A percentile compares a stretch with the other conserved stretches of the same genome.
phyloP scores from a whole-genome alignment of 371 early-diverging fungal genomes.

The Cokeromyces recurvatus region DNA sequence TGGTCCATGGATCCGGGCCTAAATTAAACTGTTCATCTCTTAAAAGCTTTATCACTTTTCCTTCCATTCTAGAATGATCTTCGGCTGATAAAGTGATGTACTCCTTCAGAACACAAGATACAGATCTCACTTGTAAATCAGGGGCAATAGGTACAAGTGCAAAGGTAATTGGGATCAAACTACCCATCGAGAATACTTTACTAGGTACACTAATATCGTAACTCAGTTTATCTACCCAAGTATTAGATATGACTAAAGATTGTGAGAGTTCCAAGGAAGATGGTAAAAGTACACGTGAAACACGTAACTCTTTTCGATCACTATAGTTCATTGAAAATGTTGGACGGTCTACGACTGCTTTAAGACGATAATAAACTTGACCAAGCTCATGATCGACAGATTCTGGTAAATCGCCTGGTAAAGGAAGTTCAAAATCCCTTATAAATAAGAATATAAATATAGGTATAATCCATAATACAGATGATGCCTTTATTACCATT shows the following conservation, averaged over 20 bases:
- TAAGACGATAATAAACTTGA: conserved; percentile 33
- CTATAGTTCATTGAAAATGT: conserved; percentile 36
- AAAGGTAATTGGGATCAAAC: conserved; percentile 37
- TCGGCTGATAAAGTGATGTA: conserved; percentile 27
- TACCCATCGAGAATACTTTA: conserved; percentile 30
- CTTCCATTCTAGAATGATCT: conserved; percentile 30
- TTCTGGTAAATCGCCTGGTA: conserved; percentile 50
- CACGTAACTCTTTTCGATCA: conserved; percentile 22
- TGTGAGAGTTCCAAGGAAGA: conserved; percentile 38
- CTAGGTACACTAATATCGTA: conserved; percentile 43
- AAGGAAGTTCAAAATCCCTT: conserved; percentile 48
- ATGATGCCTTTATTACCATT: conserved; percentile 42
- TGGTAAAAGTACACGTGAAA: conserved; percentile 29
- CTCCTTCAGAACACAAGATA: conserved; percentile 37
- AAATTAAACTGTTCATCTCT: conserved; percentile 29
- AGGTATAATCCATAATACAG: too few relatives aligned
- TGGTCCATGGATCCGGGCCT: conserved; percentile 20
- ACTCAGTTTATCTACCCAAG: conserved; percentile 41
- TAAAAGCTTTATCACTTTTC: conserved; percentile 21
- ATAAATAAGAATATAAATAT: too few relatives aligned
- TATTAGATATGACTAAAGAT: conserved; percentile 34
- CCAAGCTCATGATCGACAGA: conserved; percentile 36
- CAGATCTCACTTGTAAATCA: conserved; percentile 26
- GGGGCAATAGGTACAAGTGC: conserved; percentile 32
- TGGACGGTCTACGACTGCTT: conserved; percentile 43